Evolutionary conservation across 202 grass and related monocot genomes (phyloP).

Genomic region (Hordeum pubiflorum): DNA sequence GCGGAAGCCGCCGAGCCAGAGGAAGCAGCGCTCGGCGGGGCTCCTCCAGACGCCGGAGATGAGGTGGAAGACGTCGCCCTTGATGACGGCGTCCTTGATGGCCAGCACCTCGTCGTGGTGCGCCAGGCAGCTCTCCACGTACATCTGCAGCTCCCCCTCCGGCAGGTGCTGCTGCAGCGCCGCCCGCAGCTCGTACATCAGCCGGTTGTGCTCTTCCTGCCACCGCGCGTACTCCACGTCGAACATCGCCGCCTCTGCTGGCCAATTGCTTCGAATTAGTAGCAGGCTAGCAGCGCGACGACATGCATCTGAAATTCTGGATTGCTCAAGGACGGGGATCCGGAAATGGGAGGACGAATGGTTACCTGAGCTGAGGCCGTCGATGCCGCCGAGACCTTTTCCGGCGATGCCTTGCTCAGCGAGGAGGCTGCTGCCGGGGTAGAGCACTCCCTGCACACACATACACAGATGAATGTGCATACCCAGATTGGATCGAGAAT

Average conservation of each 20-base stretch:
- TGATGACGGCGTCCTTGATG: conserved; percentile 58
- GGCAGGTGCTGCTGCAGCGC: conserved; percentile 79
- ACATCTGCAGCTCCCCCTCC: conserved; percentile 78
- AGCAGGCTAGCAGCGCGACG: too few relatives aligned
- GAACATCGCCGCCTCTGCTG: conserved; percentile 62
- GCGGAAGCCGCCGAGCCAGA: conserved; percentile 89
- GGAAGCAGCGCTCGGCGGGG: conserved; percentile 88
- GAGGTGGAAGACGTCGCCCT: conserved; percentile 89
- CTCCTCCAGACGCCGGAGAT: conserved; percentile 82
- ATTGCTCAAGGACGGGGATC: background rate
- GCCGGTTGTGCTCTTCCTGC: conserved; percentile 72
- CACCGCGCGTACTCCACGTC: conserved; percentile 76
- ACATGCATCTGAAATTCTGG: too few relatives aligned
- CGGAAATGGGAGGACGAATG: background rate
- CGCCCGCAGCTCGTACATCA: conserved; percentile 74
- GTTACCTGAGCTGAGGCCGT: conserved; percentile 55
- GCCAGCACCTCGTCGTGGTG: conserved; percentile 75
- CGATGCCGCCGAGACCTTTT: conserved; percentile 48
- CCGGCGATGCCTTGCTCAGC: conserved; percentile 48
- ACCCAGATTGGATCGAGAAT: background rate
- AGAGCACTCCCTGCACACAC: conserved; percentile 42
- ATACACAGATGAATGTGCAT: background rate
- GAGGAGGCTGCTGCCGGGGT: conserved; percentile 35
- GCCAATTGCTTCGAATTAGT: background rate
- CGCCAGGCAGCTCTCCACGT: conserved; percentile 69